Base-by-base conservation (phyloP, 495 filamentous ascomycete species). In the Wilcoxina mikolae region DNA sequence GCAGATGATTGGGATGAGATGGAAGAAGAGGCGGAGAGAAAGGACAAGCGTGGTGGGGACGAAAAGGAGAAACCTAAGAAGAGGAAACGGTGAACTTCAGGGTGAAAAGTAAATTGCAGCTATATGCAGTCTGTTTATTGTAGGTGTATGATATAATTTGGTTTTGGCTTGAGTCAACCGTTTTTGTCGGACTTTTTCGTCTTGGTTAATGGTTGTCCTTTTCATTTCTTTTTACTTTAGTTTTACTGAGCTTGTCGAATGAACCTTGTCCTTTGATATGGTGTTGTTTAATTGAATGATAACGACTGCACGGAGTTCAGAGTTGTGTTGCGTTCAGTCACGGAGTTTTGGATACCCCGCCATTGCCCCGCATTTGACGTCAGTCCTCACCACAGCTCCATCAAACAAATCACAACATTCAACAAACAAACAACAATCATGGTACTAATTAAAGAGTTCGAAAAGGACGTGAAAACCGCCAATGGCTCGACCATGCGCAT, bases 401-500 rank as follows among this genome's bases (percentile, higher is more conserved):
- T n/a, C n/a, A n/a, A n/a, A n/a, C n/a, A n/a, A n/a, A n/a, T n/a
- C n/a, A n/a, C n/a, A n/a, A n/a, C n/a, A n/a, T n/a, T n/a, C n/a
- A n/a, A 35, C 31, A 7, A 35, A 35, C 31, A 7, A 7, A 35
- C 31, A 7, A 35, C 31, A 11, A 28, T 29, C 65, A 77, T 46
- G 26, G 85, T 87, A 81, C 69, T 85, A 49, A 81, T 87, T 53
- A 68, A 74, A 56, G 83, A 87, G 68, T 77, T 72, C 38, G 66
- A 78, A 56, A 66, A 72, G 58, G 83, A 87, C 76, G 80, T 87
- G 25, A 68, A 75, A 23, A 85, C 82, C 49, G 76, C 79, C 11
- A 78, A 75, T 55, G 83, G 80, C 2, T 55, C 58, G 35, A 61
- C 49, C 27, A 65, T 65, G 63, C 53, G 71, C 69, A 83, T 95